Percentiles rank a stretch among this genome's conserved stretches.
Evolutionary conservation across 1,284 basidiomycete genomes (phyloP).

Genomic region (Irpex sp.): DNA sequence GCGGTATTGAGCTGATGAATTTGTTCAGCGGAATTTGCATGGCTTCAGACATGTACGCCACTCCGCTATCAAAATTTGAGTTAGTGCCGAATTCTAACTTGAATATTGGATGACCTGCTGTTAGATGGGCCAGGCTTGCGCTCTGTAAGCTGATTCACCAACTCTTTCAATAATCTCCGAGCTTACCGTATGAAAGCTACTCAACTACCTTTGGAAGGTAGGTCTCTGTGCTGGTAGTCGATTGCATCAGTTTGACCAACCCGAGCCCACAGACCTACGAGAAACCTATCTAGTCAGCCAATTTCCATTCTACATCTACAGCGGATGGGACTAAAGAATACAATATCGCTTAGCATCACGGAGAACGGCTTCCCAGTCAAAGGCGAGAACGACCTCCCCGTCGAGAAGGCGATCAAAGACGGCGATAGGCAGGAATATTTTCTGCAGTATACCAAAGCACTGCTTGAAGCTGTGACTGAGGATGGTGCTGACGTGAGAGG

Average conservation of each 20-base stretch:
- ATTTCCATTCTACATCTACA: neutral
- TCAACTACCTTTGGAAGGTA: conserved; percentile 53
- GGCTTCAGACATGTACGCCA: conserved; percentile 57
- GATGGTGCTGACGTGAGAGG: conserved; percentile 65
- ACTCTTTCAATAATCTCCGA: neutral
- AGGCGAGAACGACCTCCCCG: conserved; percentile 51
- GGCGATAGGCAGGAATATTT: conserved; percentile 66
- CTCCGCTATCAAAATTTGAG: neutral
- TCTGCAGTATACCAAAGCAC: conserved; percentile 54
- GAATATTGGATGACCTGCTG: neutral
- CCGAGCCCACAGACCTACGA: conserved; percentile 47
- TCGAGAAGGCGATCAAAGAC: conserved; percentile 59
- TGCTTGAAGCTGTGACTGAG: conserved; percentile 54
- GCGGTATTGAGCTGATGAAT: neutral
- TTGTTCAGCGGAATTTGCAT: conserved; percentile 49
- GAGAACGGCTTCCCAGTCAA: conserved; percentile 74
- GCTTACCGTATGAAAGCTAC: conserved; percentile 4
- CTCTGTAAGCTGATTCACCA: conserved; percentile 45
- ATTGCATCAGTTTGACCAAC: neutral
- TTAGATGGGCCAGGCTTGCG: conserved; percentile 59
- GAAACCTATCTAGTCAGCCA: conserved; percentile 59
- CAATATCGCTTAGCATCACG: conserved; percentile 27
- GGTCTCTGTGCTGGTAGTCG: conserved; percentile 6
- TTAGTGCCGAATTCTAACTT: neutral
- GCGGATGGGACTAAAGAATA: neutral